Conservation (phyloP, 1,284 basidiomycete species). For the Ganoderma meredithae region DNA sequence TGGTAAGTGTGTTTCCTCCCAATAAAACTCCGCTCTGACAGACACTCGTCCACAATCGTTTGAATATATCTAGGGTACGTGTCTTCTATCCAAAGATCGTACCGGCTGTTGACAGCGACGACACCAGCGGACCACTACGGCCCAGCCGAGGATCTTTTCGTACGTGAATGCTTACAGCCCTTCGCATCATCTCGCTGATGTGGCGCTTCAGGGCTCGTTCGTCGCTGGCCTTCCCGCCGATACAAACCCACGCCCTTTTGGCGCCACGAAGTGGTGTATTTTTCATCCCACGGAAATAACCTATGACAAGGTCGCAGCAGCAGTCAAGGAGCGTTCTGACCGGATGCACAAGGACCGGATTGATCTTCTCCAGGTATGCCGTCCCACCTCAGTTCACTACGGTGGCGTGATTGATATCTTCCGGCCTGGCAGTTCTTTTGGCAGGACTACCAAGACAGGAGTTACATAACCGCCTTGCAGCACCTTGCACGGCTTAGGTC, state of each 20-base stretch:
- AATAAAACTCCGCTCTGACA: conserved; percentile 9
- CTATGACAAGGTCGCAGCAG: conserved; percentile 59
- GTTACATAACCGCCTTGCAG: conserved; percentile 66
- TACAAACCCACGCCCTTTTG: conserved; percentile 49
- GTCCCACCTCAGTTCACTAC: conserved; percentile 16
- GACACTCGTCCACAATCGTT: neutral
- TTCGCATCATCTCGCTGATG: conserved; percentile 12
- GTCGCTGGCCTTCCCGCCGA: conserved; percentile 24
- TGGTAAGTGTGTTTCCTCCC: conserved; percentile 37
- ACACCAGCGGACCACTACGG: conserved; percentile 79
- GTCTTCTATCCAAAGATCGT: conserved; percentile 9
- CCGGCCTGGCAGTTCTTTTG: conserved; percentile 66
- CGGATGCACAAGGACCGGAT: conserved; percentile 56
- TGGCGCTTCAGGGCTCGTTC: conserved; percentile 58
- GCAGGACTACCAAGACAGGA: conserved; percentile 76
- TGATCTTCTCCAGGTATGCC: conserved; percentile 69
- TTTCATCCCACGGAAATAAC: conserved; percentile 61
- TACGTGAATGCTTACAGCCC: conserved; percentile 43
- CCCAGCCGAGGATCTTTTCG: conserved; percentile 76
- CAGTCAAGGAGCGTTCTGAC: conserved; percentile 66
- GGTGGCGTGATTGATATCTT: conserved; percentile 15
- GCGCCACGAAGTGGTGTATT: conserved; percentile 83
- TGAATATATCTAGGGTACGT: conserved; percentile 29
- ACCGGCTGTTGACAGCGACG: conserved; percentile 9
- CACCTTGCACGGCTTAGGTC: conserved; percentile 61